Evolutionary conservation across 2,329 filamentous ascomycete genomes (phyloP).

Genomic region (Aureobasidium leucospermi): DNA sequence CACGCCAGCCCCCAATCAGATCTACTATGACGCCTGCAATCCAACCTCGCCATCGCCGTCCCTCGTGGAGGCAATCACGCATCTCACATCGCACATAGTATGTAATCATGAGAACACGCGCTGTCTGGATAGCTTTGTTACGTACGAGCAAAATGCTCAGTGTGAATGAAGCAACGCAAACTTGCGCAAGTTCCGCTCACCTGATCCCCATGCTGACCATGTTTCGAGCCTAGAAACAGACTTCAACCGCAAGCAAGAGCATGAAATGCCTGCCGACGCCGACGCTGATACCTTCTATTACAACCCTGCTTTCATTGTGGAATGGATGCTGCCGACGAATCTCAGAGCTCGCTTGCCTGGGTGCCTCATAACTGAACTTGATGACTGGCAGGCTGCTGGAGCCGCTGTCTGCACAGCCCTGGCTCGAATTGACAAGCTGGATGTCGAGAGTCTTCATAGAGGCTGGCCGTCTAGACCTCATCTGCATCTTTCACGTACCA

Average conservation of each 20-base stretch:
- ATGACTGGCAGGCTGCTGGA: slow-evolving; percentile 35
- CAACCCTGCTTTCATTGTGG: slow-evolving; percentile 29
- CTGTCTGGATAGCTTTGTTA: background rate
- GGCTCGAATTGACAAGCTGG: slow-evolving; percentile 27
- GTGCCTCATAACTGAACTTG: slow-evolving; percentile 27
- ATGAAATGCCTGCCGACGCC: slow-evolving; percentile 10
- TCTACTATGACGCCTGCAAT: slow-evolving; percentile 7
- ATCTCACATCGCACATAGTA: slow-evolving; percentile 9
- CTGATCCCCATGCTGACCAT: background rate
- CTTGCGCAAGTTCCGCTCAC: background rate
- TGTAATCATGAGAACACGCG: background rate
- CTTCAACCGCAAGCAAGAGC: slow-evolving; percentile 1
- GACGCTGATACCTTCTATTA: slow-evolving; percentile 27
- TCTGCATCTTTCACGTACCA: slow-evolving; percentile 11
- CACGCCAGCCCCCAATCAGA: background rate
- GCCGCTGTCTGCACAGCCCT: slow-evolving; percentile 39
- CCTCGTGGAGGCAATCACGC: slow-evolving; percentile 21
- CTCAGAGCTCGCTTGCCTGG: slow-evolving; percentile 32
- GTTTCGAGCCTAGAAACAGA: slow-evolving; percentile 11
- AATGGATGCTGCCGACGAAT: slow-evolving; percentile 32
- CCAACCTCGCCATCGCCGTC: slow-evolving; percentile 23
- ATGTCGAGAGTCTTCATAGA: slow-evolving; percentile 25
- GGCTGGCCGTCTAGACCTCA: slow-evolving; percentile 24
- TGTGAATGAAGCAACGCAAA: background rate
- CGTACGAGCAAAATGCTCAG: background rate